Conservation (phyloP, 148 eudicot species). For the Heliosperma pusillum region DNA sequence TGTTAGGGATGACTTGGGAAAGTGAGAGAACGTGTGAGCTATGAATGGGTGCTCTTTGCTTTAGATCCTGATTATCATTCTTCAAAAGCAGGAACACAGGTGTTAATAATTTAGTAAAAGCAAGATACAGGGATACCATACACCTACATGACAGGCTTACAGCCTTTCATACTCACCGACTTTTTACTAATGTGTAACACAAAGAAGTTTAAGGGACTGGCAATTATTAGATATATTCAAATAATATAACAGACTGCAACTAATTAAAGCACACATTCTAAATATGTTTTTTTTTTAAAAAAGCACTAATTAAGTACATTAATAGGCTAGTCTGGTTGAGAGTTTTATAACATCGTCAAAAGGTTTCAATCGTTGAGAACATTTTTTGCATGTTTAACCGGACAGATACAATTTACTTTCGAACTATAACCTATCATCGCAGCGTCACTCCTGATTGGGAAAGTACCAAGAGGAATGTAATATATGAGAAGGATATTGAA, state of each 20-base stretch:
- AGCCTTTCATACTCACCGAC: background rate
- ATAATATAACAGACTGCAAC: background rate
- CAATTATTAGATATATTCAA: too few species aligned
- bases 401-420: background rate
- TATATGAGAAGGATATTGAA: background rate
- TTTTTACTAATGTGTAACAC: background rate
- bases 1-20: slow-evolving; percentile 75
- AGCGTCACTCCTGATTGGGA: background rate
- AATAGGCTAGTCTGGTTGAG: background rate
- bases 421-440: too few species aligned
- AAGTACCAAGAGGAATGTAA: background rate
- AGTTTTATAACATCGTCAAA: background rate
- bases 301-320: background rate
- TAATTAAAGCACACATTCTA: background rate
- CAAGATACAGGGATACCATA: slow-evolving; percentile 7
- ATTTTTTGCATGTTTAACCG: background rate
- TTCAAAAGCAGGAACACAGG: slow-evolving; percentile 20
- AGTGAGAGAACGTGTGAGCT: slow-evolving; percentile 66
- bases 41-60: slow-evolving; percentile 57
- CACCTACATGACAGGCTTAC: background rate
- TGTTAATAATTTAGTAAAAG: slow-evolving; percentile 15
- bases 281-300: background rate
- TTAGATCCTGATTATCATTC: slow-evolving; percentile 57
- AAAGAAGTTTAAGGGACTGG: background rate
- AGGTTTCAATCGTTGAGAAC: background rate